These are phyloP conservation scores for Calcarisporium arbuscula DNA, from an alignment of 2,329 filamentous ascomycete species.

Conservation along the genomic window DNA sequence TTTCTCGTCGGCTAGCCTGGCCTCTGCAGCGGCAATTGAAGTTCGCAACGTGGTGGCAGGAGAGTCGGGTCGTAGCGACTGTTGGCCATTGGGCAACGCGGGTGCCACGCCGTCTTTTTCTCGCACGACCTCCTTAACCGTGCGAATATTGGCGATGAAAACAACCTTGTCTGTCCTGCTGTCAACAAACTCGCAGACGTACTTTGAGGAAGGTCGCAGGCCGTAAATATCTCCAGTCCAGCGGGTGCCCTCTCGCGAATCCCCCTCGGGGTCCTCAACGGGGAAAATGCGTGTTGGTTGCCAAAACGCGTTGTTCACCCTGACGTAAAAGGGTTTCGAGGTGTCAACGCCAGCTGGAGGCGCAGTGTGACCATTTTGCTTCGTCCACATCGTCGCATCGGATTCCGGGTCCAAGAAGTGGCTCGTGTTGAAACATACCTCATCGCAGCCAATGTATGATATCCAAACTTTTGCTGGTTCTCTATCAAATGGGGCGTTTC, in stretches of 20 bases:
- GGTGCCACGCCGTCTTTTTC: slow-evolving; percentile 23
- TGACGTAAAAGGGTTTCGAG: slow-evolving; percentile 71
- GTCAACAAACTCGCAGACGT: slow-evolving; percentile 72
- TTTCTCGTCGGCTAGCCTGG: slow-evolving; percentile 63
- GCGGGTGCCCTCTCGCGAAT: slow-evolving; percentile 37
- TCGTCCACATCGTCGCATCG: slow-evolving; percentile 16
- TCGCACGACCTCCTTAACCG: slow-evolving; percentile 40
- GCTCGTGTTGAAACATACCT: slow-evolving; percentile 70
- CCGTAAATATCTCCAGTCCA: slow-evolving; percentile 70
- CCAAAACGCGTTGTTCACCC: slow-evolving; percentile 74
- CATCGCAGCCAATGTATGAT: slow-evolving; percentile 70
- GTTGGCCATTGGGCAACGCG: slow-evolving; percentile 39
- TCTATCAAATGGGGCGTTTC: slow-evolving; percentile 65
- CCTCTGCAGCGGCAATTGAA: slow-evolving; percentile 66
- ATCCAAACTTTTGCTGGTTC: slow-evolving; percentile 74
- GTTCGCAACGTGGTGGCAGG: slow-evolving; percentile 71
- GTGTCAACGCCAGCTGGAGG: slow-evolving; percentile 51
- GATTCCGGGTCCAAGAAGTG: slow-evolving; percentile 47
- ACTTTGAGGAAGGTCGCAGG: slow-evolving; percentile 65
- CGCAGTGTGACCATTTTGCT: slow-evolving; percentile 23
- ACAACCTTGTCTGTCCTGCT: slow-evolving; percentile 58
- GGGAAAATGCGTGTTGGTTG: slow-evolving; percentile 66
- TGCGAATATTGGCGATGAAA: slow-evolving; percentile 67
- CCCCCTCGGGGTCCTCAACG: slow-evolving; percentile 27
- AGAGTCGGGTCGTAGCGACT: slow-evolving; percentile 65